phyloP scores from a whole-genome alignment of 2,329 filamentous ascomycete species.

The Lasiodiplodia citricola region DNA sequence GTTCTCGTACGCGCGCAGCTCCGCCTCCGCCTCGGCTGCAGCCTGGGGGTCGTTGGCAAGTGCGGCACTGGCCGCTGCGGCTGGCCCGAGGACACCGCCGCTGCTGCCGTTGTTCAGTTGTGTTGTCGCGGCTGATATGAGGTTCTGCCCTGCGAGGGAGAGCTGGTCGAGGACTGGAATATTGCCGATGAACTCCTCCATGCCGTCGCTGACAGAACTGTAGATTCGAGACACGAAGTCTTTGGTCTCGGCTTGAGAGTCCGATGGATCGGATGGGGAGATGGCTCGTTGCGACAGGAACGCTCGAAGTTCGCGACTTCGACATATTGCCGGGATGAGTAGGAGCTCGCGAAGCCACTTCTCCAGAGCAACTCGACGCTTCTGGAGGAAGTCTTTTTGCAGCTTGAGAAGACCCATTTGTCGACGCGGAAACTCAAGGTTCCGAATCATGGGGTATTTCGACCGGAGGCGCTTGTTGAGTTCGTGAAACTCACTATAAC shows the following conservation, averaged over 20 bases:
- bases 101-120: constrained; percentile 49
- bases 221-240: constrained; percentile 95
- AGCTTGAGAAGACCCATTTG: constrained; percentile 90
- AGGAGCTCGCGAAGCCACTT: constrained; percentile 79
- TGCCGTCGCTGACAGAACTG: constrained; percentile 94
- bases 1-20: constrained; percentile 90
- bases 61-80: constrained; percentile 52
- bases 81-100: constrained; percentile 17
- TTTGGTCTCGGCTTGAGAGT: constrained; percentile 67
- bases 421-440: constrained; percentile 88
- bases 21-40: constrained; percentile 83
- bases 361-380: constrained; percentile 82
- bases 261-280: constrained; percentile 67
- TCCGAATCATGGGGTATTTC: constrained; percentile 84
- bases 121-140: constrained; percentile 74
- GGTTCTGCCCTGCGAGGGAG: constrained; percentile 87
- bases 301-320: constrained; percentile 86
- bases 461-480: constrained; percentile 86
- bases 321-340: constrained; percentile 88
- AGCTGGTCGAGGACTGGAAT: constrained; percentile 95
- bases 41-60: constrained; percentile 56
- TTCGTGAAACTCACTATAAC: constrained; percentile 97
- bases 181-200: constrained; percentile 97
- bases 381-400: constrained; percentile 93
- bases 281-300: constrained; percentile 90